Base-by-base conservation (phyloP, 257 asterid genomes). In the Striga asiatica region DNA sequence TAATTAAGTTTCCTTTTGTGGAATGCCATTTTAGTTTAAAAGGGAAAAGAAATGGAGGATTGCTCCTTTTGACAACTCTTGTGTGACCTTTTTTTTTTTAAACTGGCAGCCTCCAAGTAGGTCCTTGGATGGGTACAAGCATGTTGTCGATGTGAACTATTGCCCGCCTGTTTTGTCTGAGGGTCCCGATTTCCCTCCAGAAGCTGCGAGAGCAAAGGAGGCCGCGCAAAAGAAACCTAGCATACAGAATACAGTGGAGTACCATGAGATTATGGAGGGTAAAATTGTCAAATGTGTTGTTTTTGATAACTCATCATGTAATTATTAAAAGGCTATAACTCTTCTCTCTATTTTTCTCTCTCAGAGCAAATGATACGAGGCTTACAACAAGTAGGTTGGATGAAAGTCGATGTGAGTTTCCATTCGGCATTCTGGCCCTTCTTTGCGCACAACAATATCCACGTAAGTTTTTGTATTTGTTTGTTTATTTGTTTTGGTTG, bases 191-290 rank as follows among this genome's bases (percentile, higher is more conserved):
- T 91, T 91, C 78, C 94, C 84, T 63, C 94, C 89, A 3, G 78
- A 84, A 73, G 98, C 98, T 19, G 94, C 94, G 17, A 80, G 76
- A 67, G 98, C 95, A 9, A 88, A 91, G 66, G 93, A 84, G 76
- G 97, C 93, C 39, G 98, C 93, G 58, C 96, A 91, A 73, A 91
- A 76, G 6, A 74, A 75, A 48, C 82, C 95, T 23, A 87, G 35
- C 66, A 8, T 48, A 19, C 65, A 58, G 58, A 84, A 71, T 35
- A 82, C 94, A 10, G 72, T 71, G 18, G 89, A 79, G 50, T 91
- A 87, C 65, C 98, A 88, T 62, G 96, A 87, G 60, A 79, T 82
- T 27, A 70, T 91, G 75, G 97, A 91, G 82, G 98, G 98, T 84
- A 66, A 13, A 14, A 6, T 37, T 10, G 13, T n/a, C 55, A 22